Evolutionary conservation across 176 grass and related monocot genomes (phyloP).

Genomic region (Coix lacrymajobi): DNA sequence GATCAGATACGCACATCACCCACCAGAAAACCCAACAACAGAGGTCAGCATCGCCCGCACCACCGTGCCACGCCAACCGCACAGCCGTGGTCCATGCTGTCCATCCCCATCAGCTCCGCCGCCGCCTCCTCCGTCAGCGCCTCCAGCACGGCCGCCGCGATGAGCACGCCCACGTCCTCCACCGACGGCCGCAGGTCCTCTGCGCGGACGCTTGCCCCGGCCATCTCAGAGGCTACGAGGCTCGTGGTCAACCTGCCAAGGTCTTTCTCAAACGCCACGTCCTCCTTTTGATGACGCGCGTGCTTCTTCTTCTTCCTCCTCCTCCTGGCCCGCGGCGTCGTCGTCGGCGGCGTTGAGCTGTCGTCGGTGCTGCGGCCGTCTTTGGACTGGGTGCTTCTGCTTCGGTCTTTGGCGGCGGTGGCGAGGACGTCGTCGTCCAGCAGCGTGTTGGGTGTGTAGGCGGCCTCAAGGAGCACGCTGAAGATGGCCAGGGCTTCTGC

Average conservation of each 20-base stretch:
- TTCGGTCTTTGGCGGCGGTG: too few relatives aligned
- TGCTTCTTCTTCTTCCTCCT: background rate
- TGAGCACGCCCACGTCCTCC: background rate
- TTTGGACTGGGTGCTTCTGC: too few relatives aligned
- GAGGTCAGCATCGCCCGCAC: background rate
- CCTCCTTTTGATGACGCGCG: background rate
- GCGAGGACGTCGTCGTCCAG: background rate
- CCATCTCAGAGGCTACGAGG: background rate
- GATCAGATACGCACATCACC: background rate
- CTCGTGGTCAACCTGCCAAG: background rate
- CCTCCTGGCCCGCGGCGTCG: background rate
- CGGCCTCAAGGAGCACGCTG: background rate
- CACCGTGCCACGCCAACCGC: background rate
- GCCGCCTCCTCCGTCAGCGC: conserved; percentile 27
- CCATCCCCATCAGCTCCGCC: conserved; percentile 14
- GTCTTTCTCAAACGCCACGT: background rate
- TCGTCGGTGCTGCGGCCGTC: background rate
- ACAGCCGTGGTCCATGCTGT: too few relatives aligned
- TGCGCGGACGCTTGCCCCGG: background rate
- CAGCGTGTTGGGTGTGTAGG: background rate
- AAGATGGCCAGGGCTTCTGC: conserved; percentile 25
- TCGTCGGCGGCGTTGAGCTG: background rate
- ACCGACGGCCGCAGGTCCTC: background rate
- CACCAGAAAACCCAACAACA: conserved; percentile 1
- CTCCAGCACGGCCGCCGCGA: conserved; percentile 28